phyloP scores from a whole-genome alignment of 2,329 filamentous ascomycete species.

The Harringtonia aguacate region DNA sequence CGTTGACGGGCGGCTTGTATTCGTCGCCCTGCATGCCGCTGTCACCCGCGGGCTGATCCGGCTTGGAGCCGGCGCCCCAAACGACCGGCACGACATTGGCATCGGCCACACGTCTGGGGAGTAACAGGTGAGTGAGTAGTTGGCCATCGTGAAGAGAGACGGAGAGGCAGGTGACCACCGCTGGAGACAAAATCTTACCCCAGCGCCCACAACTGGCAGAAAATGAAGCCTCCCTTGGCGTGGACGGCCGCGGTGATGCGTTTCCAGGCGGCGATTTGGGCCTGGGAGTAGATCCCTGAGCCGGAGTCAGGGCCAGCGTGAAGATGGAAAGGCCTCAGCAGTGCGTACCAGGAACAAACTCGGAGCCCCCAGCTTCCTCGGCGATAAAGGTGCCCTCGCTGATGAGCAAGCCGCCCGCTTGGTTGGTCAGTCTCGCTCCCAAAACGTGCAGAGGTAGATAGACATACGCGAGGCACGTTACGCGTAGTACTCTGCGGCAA shows the following conservation, averaged over 20 bases:
- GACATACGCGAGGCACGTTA: too few relatives aligned
- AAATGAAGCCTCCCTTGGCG: conserved; percentile 3
- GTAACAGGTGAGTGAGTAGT: too few relatives aligned
- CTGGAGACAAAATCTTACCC: conserved; percentile 18
- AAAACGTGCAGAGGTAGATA: too few relatives aligned
- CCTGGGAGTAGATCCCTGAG: conserved; percentile 19
- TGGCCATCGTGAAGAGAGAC: too few relatives aligned
- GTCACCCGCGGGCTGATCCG: too few relatives aligned
- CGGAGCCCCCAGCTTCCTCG: not conserved
- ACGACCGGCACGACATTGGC: too few relatives aligned
- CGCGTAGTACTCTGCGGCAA: too few relatives aligned
- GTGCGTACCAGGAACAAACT: not conserved
- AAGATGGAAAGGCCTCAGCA: conserved; percentile 9
- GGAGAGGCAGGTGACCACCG: too few relatives aligned
- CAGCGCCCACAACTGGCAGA: conserved; percentile 37
- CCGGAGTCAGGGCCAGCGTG: conserved; percentile 28
- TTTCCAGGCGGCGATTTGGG: conserved; percentile 3
- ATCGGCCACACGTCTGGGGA: too few relatives aligned
- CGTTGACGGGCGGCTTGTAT: conserved; percentile 28
- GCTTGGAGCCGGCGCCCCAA: too few relatives aligned
- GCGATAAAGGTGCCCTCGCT: conserved; percentile 32
- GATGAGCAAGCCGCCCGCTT: conserved; percentile 24
- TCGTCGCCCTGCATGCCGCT: too few relatives aligned
- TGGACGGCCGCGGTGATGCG: conserved; percentile 5
- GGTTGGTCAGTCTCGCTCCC: too few relatives aligned